Base-by-base conservation (phyloP, 352 stramenopile species). In the Peronosclerospora sorghi region DNA sequence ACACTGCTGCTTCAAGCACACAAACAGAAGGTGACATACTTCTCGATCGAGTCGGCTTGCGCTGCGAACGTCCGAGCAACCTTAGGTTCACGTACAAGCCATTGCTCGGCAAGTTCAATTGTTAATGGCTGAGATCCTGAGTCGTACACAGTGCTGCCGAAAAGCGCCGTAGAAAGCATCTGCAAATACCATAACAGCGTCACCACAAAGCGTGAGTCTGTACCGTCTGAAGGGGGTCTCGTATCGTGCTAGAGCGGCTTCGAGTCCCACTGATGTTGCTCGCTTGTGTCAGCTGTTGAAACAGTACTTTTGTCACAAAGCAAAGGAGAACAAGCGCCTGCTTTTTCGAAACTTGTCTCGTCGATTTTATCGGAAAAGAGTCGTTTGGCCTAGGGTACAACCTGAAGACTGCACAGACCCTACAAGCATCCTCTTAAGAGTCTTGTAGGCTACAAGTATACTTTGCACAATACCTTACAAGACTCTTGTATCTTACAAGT, bases 21-120 rank as follows among this genome's bases (percentile, higher is more conserved):
- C 28, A 0, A 90, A 45, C 35, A 86, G 23, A 9, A 53, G 37
- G 43, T 90, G 60, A 48, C 0, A 90, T 80, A 59, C 21, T 76
- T 59, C 1, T 75, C 60, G 2, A 62, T 44, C 74, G 73, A 83
- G 10, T 59, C 40, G 4, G 74, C 68, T 47, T 60, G 48, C 29
- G 71, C 54, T 0, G 67, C 74, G 13, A 73, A 59, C 15, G 56
- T 56, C 5, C 58, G 45, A 9, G 73, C 69, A 18, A 56, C 29
- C 0, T 56, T 47, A 6, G 85, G 64, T 23, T 85, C 68, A 1
- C 44, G 42, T 0, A 73, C 40, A 1, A 70, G 27, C 66, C 71
- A 79, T 13, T 50, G 51, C 29, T 61, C 50, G 5, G 56, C 57
- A 12, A 57, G 54, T 1, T 81, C 59, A 4, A 15, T 64, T 73